These are phyloP conservation scores for Annulohypoxylon moriforme DNA, from an alignment of 495 filamentous ascomycete species.

Conservation along the genomic window DNA sequence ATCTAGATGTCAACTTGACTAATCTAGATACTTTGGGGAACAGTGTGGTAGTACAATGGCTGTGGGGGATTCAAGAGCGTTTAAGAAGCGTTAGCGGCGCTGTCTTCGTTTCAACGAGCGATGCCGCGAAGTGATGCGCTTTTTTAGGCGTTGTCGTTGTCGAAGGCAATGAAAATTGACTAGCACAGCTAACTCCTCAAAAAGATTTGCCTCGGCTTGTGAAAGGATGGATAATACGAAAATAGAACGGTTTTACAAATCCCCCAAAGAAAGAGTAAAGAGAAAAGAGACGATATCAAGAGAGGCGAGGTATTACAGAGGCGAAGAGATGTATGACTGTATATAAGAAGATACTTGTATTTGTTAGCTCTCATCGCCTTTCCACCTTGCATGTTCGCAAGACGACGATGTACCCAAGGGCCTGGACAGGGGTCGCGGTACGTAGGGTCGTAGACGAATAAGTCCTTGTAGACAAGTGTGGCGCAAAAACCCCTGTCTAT, in stretches of 20 bases:
- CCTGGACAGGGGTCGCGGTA: constrained; percentile 40
- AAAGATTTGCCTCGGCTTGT: constrained; percentile 23
- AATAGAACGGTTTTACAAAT: constrained; percentile 23
- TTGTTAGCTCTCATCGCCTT: constrained; percentile 43
- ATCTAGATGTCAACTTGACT: constrained; percentile 32
- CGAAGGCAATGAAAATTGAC: background rate
- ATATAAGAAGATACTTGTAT: constrained; percentile 49
- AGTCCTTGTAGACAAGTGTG: constrained; percentile 35
- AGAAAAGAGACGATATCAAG: constrained; percentile 39
- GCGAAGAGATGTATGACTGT: constrained; percentile 41
- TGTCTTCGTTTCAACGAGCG: constrained; percentile 16
- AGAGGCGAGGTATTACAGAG: constrained; percentile 40
- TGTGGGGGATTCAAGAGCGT: constrained; percentile 38
- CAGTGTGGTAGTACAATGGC: constrained; percentile 40
- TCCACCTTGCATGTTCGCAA: constrained; percentile 35
- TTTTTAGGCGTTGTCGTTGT: background rate
- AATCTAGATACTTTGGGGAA: constrained; percentile 33
- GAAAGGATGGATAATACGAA: constrained; percentile 23
- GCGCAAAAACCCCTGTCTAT: constrained; percentile 42
- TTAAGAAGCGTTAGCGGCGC: constrained; percentile 32
- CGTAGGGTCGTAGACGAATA: constrained; percentile 27
- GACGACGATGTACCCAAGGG: constrained; percentile 41
- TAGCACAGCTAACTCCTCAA: constrained; percentile 18
- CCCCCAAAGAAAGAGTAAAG: constrained; percentile 16
- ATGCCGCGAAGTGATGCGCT: constrained; percentile 14